A percentile compares a stretch with the other conserved stretches of the same genome.
These are phyloP conservation scores for Diplosphaera chodatii DNA, from an alignment of 139 green algal genomes.

Conservation along the genomic window DNA sequence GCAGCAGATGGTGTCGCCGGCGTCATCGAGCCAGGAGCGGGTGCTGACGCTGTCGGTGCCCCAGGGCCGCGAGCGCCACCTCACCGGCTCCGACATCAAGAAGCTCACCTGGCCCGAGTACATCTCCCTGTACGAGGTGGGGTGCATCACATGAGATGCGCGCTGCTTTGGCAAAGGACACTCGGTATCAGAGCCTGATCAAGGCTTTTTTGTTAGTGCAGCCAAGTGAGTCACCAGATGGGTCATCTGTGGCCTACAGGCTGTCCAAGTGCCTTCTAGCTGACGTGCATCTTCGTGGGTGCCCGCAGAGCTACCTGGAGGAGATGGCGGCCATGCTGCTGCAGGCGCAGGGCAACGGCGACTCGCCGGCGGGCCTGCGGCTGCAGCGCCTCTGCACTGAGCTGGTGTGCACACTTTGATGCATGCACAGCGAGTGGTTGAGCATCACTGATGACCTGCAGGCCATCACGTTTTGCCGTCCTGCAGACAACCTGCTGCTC, in stretches of 20 bases:
- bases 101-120: background rate
- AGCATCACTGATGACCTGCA: no score
- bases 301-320: background rate
- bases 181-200: no score
- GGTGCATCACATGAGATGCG: no score
- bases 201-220: no score
- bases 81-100: background rate
- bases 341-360: background rate
- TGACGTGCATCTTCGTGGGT: no score
- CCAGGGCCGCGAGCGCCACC: background rate
- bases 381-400: background rate
- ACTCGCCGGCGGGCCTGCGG: background rate
- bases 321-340: background rate
- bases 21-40: background rate
- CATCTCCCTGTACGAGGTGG: background rate
- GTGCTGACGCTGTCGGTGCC: background rate
- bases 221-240: no score
- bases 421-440: background rate
- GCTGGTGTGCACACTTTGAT: background rate
- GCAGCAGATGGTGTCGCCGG: background rate
- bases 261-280: no score
- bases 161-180: no score
- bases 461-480: no score
- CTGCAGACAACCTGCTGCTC: slow-evolving; percentile 26
- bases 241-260: no score